Conservation (phyloP, 768 basidiomycete species). For the Mrakia frigida region DNA sequence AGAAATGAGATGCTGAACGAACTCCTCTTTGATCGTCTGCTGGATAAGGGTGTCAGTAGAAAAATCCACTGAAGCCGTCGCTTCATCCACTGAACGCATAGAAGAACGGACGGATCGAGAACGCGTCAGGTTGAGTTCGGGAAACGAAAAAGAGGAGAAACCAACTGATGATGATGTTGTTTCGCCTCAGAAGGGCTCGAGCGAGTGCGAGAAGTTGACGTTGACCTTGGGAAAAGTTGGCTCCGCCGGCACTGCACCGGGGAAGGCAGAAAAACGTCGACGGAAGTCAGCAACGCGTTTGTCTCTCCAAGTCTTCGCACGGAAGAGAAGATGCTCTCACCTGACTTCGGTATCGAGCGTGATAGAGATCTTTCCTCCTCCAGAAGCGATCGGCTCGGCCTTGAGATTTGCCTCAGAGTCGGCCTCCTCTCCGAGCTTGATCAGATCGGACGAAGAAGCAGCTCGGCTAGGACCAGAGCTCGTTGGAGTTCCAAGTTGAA, state of each 20-base stretch:
- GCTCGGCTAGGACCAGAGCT: constrained; percentile 3
- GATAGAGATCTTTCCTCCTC: not conserved
- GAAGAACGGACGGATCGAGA: not conserved
- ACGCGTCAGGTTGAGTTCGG: not conserved
- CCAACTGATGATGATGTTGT: constrained; percentile 26
- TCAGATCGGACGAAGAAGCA: not conserved
- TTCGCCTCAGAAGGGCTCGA: constrained; percentile 30
- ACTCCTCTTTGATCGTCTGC: constrained; percentile 42
- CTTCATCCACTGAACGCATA: not conserved
- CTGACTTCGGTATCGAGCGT: constrained; percentile 56
- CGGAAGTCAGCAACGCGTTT: not conserved
- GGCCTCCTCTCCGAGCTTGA: not conserved
- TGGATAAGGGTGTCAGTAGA: constrained; percentile 44
- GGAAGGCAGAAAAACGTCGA: not conserved
- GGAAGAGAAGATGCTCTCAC: not conserved
- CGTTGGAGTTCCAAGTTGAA: constrained; percentile 54
- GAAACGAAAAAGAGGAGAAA: not conserved
- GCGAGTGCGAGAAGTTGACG: constrained; percentile 53
- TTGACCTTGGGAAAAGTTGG: constrained; percentile 90
- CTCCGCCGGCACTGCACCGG: constrained; percentile 56
- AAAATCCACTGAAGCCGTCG: constrained; percentile 44
- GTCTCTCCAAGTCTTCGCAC: not conserved
- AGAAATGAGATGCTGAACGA: not conserved
- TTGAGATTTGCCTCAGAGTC: not conserved
- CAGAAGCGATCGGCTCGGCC: not conserved